Evolutionary conservation across 257 asterid genomes (phyloP).

Genomic region (Solanum ossicruentum): DNA sequence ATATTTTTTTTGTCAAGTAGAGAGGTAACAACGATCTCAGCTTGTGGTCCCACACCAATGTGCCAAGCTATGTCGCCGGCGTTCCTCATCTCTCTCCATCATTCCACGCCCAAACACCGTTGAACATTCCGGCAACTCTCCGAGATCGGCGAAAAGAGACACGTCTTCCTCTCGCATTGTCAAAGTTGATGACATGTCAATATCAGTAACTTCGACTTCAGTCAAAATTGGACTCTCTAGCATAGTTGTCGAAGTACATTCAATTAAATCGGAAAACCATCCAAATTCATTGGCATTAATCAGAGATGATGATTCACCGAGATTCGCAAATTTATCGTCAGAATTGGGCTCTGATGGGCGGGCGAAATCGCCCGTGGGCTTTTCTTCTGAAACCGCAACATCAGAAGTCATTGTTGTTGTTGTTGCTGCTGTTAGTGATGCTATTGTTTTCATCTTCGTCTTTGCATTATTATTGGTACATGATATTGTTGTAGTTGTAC

Average conservation of each 20-base stretch:
- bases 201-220: constrained; percentile 23
- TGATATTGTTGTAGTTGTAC: background rate
- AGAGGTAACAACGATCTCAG: constrained; percentile 1
- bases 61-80: constrained; percentile 34
- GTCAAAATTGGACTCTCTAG: constrained; percentile 43
- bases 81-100: constrained; percentile 43
- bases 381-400: constrained; percentile 1
- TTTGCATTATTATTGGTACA: background rate
- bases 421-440: background rate
- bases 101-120: constrained; percentile 59
- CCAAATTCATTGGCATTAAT: constrained; percentile 27
- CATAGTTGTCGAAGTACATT: constrained; percentile 27
- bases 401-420: background rate
- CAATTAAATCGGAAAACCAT: constrained; percentile 59
- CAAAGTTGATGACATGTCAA: constrained; percentile 45
- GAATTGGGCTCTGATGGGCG: constrained; percentile 5
- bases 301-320: constrained; percentile 10
- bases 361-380: background rate
- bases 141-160: constrained; percentile 72
- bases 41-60: constrained; percentile 36
- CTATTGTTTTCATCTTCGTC: background rate
- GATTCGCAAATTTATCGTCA: constrained; percentile 17
- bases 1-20: background rate
- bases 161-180: constrained; percentile 79
- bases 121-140: constrained; percentile 88